Evolutionary conservation across 2,329 filamentous ascomycete genomes (phyloP), one percentile per base, ranked within the genome.

Genomic region (Orbilia oligospora): DNA sequence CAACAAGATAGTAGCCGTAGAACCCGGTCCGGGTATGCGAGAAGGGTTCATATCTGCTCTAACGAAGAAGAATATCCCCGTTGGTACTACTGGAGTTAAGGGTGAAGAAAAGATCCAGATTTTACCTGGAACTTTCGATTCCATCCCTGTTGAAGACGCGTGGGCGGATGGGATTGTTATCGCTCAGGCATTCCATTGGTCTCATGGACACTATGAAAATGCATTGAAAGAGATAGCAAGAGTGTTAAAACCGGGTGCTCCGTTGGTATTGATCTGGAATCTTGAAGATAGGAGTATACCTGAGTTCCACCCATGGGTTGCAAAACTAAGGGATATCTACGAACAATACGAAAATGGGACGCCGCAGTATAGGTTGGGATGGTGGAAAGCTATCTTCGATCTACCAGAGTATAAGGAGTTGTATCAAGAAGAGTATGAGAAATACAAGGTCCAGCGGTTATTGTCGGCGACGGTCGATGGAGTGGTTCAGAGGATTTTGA

Each of bases 171-270:
- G 58, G 1, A 48, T 79, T n/a, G 41, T 73, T 0, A 79, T 79
- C 30, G 76, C 76, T 1, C 76, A 79, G 33, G 76, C 76, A 12
- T 79, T 79, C 49, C 76, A 79, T 38, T 79, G 76, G 76, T 58
- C 76, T 24, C 70, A 79, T 18, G 61, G 61, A n/a, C 56, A 79
- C 27, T 79, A 79, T 27, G 55, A 41, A 16, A 44, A 66, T 3
- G 68, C 76, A 3, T 18, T 75, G 9, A n/a, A 16, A 1, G 55
- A 56, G 3, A 18, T 79, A 12, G 33, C 55, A 12, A 20, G 76
- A 12, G 71, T 75, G 0, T 20, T 79, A 22, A 51, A 49, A 5
- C 69, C 55, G 0, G 27, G 46, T 1, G 76, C 64, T 10, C 66
- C 64, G 12, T 27, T 79, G 12, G 61, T 79, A 14, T 30, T 79